Conservation (phyloP, 306 rosid genomes). For the Alnus rubra region DNA sequence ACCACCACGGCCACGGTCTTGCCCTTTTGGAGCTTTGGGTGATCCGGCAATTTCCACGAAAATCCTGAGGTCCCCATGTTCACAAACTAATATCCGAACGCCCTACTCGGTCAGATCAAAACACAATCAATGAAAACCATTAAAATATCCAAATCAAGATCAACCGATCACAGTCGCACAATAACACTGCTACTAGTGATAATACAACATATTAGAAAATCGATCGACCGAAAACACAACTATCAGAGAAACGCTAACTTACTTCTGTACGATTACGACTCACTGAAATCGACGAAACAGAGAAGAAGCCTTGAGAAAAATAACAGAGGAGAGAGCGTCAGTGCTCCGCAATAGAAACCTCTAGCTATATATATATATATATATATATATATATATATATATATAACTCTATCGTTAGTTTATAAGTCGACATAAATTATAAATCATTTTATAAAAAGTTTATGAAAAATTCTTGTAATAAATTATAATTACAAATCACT, state of each 20-base stretch:
- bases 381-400: too few relatives aligned
- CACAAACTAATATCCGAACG: not conserved
- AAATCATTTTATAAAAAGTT: too few relatives aligned
- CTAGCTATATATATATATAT: too few relatives aligned
- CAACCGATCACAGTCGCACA: not conserved
- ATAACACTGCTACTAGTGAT: not conserved
- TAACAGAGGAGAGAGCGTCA: not conserved
- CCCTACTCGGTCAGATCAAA: not conserved
- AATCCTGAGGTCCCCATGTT: constrained; percentile 68
- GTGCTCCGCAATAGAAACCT: too few relatives aligned
- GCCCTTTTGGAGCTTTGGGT: constrained; percentile 96
- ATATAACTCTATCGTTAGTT: too few relatives aligned
- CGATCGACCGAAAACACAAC: not conserved
- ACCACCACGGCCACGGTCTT: constrained; percentile 73
- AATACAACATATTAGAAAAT: not conserved
- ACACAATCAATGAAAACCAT: not conserved
- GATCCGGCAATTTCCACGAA: constrained; percentile 84
- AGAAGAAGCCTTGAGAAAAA: not conserved
- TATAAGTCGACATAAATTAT: too few relatives aligned
- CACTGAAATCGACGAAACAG: not conserved
- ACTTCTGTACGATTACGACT: not conserved
- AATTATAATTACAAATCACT: too few relatives aligned
- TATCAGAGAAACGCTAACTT: not conserved
- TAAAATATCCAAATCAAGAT: not conserved
- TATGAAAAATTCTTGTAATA: too few relatives aligned